These are phyloP conservation scores for Fraxinus sp. DNA, from an alignment of 305 asterid genomes.

Conservation along the genomic window DNA sequence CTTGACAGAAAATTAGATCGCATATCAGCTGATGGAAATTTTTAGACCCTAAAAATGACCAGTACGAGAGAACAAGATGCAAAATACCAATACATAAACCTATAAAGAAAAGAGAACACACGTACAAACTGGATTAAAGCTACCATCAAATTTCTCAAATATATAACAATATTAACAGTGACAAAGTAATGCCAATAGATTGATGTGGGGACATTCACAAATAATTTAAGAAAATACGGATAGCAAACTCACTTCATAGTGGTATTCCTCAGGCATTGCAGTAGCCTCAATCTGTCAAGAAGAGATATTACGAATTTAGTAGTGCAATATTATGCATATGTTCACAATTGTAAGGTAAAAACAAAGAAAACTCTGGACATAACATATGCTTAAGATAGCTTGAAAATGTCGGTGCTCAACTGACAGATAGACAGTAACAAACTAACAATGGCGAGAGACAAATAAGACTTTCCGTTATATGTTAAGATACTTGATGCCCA, in stretches of 20 bases:
- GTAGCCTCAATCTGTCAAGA: conserved; percentile 68
- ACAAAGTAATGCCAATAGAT: neutral
- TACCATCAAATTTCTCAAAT: neutral
- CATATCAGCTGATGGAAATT: neutral
- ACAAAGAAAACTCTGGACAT: neutral
- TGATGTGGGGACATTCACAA: conserved; percentile 1
- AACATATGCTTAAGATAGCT: neutral
- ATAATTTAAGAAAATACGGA: neutral
- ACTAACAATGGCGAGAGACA: neutral
- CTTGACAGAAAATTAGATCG: neutral
- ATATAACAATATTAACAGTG: neutral
- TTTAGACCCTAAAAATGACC: neutral
- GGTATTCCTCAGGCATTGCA: conserved; percentile 82
- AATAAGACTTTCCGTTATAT: neutral
- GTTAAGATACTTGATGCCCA: neutral
- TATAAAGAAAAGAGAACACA: neutral
- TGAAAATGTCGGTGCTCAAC: neutral
- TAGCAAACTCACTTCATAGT: conserved; percentile 57
- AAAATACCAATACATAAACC: neutral
- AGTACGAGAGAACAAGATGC: neutral
- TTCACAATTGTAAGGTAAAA: conserved; percentile 9
- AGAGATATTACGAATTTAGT: conserved; percentile 20
- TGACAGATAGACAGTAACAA: neutral
- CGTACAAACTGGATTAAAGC: neutral
- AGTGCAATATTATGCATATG: neutral